Percentiles rank a stretch among this genome's conserved stretches.
These are phyloP conservation scores for Fagopyrum homotropicum DNA, from an alignment of 148 eudicot species.

Conservation along the genomic window DNA sequence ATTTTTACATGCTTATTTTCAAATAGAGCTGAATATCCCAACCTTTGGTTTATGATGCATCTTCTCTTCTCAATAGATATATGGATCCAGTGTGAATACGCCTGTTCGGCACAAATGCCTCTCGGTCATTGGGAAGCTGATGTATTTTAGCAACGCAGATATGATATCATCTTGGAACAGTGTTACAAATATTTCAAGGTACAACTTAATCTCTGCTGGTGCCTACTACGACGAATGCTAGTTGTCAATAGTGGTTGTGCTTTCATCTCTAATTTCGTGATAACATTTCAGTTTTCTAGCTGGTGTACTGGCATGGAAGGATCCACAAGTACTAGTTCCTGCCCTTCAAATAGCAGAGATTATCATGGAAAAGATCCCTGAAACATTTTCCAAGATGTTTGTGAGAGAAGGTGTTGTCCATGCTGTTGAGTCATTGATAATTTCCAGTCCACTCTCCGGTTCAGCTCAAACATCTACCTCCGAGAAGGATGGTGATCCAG, in stretches of 20 bases:
- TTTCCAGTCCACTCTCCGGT: slow-evolving; percentile 33
- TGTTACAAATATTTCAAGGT: slow-evolving; percentile 85
- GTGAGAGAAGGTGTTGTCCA: slow-evolving; percentile 97
- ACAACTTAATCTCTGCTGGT: slow-evolving; percentile 8
- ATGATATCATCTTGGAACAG: slow-evolving; percentile 68
- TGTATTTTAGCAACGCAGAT: slow-evolving; percentile 88
- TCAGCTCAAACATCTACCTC: slow-evolving; percentile 35
- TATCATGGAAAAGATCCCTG: slow-evolving; percentile 93
- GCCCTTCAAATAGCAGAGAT: slow-evolving; percentile 96
- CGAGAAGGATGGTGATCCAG: slow-evolving; percentile 70
- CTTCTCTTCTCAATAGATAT: slow-evolving; percentile 44
- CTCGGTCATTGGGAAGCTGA: slow-evolving; percentile 85
- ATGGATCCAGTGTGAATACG: slow-evolving; percentile 97
- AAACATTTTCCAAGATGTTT: slow-evolving; percentile 83
- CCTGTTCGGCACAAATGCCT: slow-evolving; percentile 98
- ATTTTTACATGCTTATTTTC: slow-evolving; percentile 7
- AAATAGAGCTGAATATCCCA: not conserved
- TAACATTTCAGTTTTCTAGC: slow-evolving; percentile 68
- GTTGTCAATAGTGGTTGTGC: not conserved
- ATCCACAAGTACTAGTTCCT: slow-evolving; percentile 92
- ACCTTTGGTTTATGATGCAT: slow-evolving; percentile 3
- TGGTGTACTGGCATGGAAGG: slow-evolving; percentile 98
- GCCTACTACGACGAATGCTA: not conserved
- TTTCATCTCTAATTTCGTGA: not conserved
- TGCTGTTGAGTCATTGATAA: slow-evolving; percentile 77